These are phyloP conservation scores for Penicillium roqueforti DNA, from an alignment of 495 filamentous ascomycete genomes.

Conservation along the genomic window DNA sequence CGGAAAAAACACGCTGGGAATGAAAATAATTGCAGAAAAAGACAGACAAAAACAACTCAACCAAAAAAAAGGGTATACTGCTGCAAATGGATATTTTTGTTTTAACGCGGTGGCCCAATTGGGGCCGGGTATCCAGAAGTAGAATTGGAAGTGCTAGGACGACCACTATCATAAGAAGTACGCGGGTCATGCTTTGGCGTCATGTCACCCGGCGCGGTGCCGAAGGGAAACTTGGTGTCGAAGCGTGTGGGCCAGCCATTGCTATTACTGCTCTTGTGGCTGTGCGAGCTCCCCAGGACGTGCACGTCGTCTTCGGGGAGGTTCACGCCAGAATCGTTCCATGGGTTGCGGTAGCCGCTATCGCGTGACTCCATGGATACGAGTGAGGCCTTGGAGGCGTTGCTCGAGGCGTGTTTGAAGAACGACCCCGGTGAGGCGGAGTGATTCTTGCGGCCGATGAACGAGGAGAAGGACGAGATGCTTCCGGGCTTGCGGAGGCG, in stretches of 20 bases:
- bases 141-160: conserved; percentile 90
- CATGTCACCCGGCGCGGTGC: conserved; percentile 69
- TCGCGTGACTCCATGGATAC: conserved; percentile 89
- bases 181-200: conserved; percentile 78
- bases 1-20: conserved; percentile 15
- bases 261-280: conserved; percentile 54
- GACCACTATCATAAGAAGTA: conserved; percentile 83
- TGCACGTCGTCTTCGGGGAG: conserved; percentile 77
- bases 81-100: conserved; percentile 55
- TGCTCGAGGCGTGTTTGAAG: conserved; percentile 89
- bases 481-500: conserved; percentile 87
- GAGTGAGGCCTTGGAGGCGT: conserved; percentile 90
- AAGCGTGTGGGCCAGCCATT: conserved; percentile 62
- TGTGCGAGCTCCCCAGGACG: conserved; percentile 54
- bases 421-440: conserved; percentile 75
- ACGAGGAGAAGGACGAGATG: conserved; percentile 88
- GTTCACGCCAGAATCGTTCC: conserved; percentile 95
- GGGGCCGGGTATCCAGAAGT: conserved; percentile 91
- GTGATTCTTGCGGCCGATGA: conserved; percentile 92
- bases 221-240: conserved; percentile 62
- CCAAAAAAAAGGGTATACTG: conserved; percentile 51
- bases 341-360: conserved; percentile 90
- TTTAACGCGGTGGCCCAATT: conserved; percentile 79
- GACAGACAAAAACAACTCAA: conserved; percentile 18
- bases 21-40: conserved; percentile 16